Percentiles rank a stretch among this genome's conserved stretches.
These are phyloP conservation scores for Exophiala sideris DNA, from an alignment of 2,329 filamentous ascomycete species.

Conservation along the genomic window DNA sequence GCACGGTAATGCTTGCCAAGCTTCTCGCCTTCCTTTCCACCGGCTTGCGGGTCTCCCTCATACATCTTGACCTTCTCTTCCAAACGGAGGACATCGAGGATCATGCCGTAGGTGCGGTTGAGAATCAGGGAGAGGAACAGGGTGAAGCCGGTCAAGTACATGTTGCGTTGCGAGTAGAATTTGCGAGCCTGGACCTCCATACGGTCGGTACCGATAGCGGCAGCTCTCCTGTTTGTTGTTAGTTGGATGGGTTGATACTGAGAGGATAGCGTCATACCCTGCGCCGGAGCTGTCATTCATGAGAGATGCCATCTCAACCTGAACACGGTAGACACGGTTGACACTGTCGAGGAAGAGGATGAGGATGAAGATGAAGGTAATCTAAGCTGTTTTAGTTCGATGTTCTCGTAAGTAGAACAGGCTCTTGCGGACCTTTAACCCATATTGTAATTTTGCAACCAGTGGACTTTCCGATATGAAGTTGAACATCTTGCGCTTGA, in stretches of 20 bases:
- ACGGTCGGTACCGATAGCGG: slow-evolving; percentile 84
- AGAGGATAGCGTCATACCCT: slow-evolving; percentile 44
- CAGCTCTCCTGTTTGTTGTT: slow-evolving; percentile 46
- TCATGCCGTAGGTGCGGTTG: slow-evolving; percentile 98
- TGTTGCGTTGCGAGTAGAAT: slow-evolving; percentile 99
- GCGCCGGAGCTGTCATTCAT: slow-evolving; percentile 57
- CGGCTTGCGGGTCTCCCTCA: slow-evolving; percentile 62
- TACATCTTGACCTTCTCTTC: slow-evolving; percentile 86
- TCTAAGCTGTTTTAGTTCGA: slow-evolving; percentile 47
- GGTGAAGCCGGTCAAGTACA: slow-evolving; percentile 99
- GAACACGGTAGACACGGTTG: slow-evolving; percentile 92
- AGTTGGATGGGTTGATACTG: neutral
- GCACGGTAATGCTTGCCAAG: slow-evolving; percentile 68
- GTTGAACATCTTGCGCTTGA: slow-evolving; percentile 83
- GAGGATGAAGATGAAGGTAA: slow-evolving; percentile 97
- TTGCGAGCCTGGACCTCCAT: slow-evolving; percentile 99
- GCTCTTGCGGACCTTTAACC: slow-evolving; percentile 67
- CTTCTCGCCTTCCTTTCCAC: slow-evolving; percentile 67
- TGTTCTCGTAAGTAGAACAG: neutral
- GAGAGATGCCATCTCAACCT: slow-evolving; percentile 76
- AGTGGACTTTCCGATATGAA: slow-evolving; percentile 89
- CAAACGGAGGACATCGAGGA: slow-evolving; percentile 83
- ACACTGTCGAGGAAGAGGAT: slow-evolving; percentile 98
- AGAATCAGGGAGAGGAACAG: slow-evolving; percentile 96
- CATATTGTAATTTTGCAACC: slow-evolving; percentile 93